A percentile compares a stretch with the other conserved stretches of the same genome.
Evolutionary conservation across 805 yeast species (phyloP).

Genomic region (Ogataea methylovora): DNA sequence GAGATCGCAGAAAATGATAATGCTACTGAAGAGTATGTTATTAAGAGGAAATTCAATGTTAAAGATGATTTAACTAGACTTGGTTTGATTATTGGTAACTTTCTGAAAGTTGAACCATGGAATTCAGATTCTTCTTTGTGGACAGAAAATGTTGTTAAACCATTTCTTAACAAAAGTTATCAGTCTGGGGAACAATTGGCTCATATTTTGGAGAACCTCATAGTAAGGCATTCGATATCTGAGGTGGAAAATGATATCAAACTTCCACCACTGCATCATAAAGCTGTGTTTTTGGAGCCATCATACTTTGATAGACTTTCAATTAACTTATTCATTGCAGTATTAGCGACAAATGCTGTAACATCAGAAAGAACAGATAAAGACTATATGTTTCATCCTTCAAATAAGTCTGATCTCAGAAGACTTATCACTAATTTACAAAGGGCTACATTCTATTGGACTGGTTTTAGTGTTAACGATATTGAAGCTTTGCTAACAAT

Average conservation of each 20-base stretch:
- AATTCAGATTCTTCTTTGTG: slow-evolving; percentile 38
- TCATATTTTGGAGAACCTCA: slow-evolving; percentile 35
- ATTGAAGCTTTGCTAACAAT: slow-evolving; percentile 44
- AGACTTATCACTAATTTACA: slow-evolving; percentile 54
- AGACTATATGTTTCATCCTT: slow-evolving; percentile 66
- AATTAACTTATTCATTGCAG: slow-evolving; percentile 57
- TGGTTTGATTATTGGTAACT: slow-evolving; percentile 45
- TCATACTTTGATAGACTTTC: slow-evolving; percentile 56
- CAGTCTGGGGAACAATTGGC: slow-evolving; percentile 35
- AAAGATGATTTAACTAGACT: slow-evolving; percentile 45
- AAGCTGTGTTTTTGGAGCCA: slow-evolving; percentile 51
- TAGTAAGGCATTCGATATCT: slow-evolving; percentile 48
- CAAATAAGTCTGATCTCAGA: slow-evolving; percentile 45
- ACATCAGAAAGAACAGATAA: slow-evolving; percentile 60
- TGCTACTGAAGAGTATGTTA: slow-evolving; percentile 28
- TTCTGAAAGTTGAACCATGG: slow-evolving; percentile 56
- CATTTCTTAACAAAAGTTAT: slow-evolving; percentile 32
- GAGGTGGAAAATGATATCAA: slow-evolving; percentile 49
- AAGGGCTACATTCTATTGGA: slow-evolving; percentile 68
- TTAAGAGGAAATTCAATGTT: slow-evolving; percentile 43
- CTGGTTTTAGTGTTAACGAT: slow-evolving; percentile 58
- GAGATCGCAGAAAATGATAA: slow-evolving; percentile 15
- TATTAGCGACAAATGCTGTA: slow-evolving; percentile 65
- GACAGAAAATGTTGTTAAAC: slow-evolving; percentile 37
- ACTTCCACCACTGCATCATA: slow-evolving; percentile 53